These are phyloP conservation scores for Vicia faba DNA, from an alignment of 306 rosid genomes.

Conservation along the genomic window DNA sequence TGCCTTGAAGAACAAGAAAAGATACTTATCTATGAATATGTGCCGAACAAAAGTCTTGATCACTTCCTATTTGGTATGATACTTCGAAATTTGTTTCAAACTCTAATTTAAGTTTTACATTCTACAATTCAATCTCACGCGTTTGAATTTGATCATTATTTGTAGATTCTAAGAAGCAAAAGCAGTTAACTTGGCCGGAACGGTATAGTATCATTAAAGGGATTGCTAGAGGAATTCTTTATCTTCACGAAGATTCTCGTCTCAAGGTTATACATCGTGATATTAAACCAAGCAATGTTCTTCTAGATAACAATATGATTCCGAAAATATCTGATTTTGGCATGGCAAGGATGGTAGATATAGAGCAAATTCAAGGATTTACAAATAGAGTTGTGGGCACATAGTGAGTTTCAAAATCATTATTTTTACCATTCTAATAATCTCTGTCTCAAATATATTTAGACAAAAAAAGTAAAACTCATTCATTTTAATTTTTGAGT, in stretches of 20 bases:
- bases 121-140: neutral
- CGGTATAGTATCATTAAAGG: slow-evolving; percentile 53
- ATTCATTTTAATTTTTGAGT: neutral
- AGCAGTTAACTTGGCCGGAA: slow-evolving; percentile 49
- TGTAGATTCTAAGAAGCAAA: slow-evolving; percentile 38
- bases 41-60: slow-evolving; percentile 67
- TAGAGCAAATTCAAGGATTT: slow-evolving; percentile 49
- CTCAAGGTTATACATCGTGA: slow-evolving; percentile 71
- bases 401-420: slow-evolving; percentile 49
- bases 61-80: slow-evolving; percentile 59
- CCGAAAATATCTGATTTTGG: slow-evolving; percentile 82
- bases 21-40: slow-evolving; percentile 66
- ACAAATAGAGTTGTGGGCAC: slow-evolving; percentile 66
- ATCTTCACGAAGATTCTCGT: slow-evolving; percentile 73
- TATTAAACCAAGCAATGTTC: slow-evolving; percentile 66
- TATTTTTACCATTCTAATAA: neutral
- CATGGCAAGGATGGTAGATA: slow-evolving; percentile 55
- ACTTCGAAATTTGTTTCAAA: neutral
- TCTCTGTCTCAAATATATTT: neutral
- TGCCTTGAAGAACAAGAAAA: slow-evolving; percentile 59
- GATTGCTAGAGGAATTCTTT: slow-evolving; percentile 62
- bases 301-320: slow-evolving; percentile 52
- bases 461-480: neutral
- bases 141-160: neutral
- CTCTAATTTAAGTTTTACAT: neutral